Base-by-base conservation (phyloP, 169 alveolate genomes). In the Babesia bigemina region DNA sequence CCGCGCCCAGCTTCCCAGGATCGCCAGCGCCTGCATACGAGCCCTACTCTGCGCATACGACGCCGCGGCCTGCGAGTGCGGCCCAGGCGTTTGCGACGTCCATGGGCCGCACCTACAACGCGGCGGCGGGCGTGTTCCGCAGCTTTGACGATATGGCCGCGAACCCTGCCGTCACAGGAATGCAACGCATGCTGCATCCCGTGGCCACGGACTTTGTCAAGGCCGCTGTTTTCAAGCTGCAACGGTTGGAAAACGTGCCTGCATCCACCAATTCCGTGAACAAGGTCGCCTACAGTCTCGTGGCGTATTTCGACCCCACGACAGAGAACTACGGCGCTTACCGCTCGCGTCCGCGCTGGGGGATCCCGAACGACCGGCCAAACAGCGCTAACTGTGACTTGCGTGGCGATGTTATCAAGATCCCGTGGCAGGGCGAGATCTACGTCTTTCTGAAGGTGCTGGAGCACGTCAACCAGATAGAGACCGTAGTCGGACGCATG, bases 221-320 rank as follows among this genome's bases (percentile, higher is more conserved):
- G 79, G 89, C 89, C 16, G 85, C 79, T 24, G 75, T 65, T 7
- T 82, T 82, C 67, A 82, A 57, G 70, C 63, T 89, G 47, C 81
- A 84, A 21, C 84, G 85, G n/a, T 58, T 89, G 56, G 94, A 89
- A 52, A 86, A 86, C 57, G 88, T 89, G 29, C 92, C 92, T 9
- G 56, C 70, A 24, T 72, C 81, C 50, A 71, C 86, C 19, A 36
- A 57, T 24, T 52, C 76, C 9, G 53, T 70, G n/a, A 75, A 49
- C 58, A 85, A 84, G 63, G 59, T 86, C 39, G 70, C 86, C 56
- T 89, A 84, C 79, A 63, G 86, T 26, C 73, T 89, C 19, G 88
- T 84, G 44, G 92, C 81, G 16, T 89, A 89, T 39, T 89, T 85
- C 42, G 91, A 89, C 60, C 48, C 90, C 14, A 75, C 84, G 29